These are phyloP conservation scores for Teunomyces panamensis DNA, from an alignment of 805 yeast genomes.

Conservation along the genomic window DNA sequence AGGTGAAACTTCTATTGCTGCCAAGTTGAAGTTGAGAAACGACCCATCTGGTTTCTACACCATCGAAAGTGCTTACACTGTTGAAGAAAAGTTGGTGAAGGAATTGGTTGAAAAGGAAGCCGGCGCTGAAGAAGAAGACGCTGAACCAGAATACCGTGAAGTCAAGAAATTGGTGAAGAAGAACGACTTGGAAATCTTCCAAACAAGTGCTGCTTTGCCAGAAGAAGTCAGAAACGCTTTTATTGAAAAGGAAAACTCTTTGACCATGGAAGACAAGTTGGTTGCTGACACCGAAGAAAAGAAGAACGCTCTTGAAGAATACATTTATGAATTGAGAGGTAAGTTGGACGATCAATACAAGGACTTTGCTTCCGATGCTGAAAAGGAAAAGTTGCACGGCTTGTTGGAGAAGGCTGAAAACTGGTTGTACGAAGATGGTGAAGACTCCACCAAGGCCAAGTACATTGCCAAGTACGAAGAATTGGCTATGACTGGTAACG, in stretches of 20 bases:
- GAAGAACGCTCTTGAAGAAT: conserved; percentile 97
- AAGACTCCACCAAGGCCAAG: conserved; percentile 92
- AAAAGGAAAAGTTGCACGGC: conserved; percentile 73
- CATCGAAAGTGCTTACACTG: conserved; percentile 91
- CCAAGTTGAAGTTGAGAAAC: conserved; percentile 92
- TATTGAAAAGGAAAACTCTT: conserved; percentile 79
- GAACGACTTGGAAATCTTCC: conserved; percentile 65
- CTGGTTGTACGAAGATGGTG: conserved; percentile 98
- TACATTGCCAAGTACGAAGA: conserved; percentile 98
- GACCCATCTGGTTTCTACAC: conserved; percentile 96
- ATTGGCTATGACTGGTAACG: conserved; percentile 89
- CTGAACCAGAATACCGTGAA: conserved; percentile 80
- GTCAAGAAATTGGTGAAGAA: conserved; percentile 94
- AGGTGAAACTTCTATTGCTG: conserved; percentile 75
- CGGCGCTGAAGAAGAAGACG: conserved; percentile 56
- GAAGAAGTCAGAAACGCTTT: conserved; percentile 52
- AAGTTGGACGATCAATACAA: conserved; percentile 91
- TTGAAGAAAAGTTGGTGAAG: conserved; percentile 85
- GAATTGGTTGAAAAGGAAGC: conserved; percentile 73
- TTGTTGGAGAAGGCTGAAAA: conserved; percentile 87
- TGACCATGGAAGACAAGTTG: conserved; percentile 88
- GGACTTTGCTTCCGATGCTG: conserved; percentile 85
- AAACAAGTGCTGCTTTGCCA: conserved; percentile 57
- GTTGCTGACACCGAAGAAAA: conserved; percentile 98
- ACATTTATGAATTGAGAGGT: conserved; percentile 95